Evolutionary conservation across 202 grass and related monocot genomes (phyloP).

Genomic region (Panicum virgatum): DNA sequence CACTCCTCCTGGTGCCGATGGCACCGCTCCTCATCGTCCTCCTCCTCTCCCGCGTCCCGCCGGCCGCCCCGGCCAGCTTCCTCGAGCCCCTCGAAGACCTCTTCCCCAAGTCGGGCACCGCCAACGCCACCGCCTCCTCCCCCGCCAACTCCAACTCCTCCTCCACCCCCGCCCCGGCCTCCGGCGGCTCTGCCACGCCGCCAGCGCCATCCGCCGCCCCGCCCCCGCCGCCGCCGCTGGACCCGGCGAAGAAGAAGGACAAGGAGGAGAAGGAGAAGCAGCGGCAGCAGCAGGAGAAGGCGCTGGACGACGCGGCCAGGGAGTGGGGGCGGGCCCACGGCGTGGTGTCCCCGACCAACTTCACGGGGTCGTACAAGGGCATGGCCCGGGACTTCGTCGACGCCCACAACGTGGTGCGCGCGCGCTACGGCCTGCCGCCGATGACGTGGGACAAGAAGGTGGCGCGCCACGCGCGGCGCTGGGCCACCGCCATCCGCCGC

Average conservation of each 20-base stretch:
- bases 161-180: too few relatives aligned
- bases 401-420: constrained; percentile 42
- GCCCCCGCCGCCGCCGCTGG: neutral
- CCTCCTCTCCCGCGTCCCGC: neutral
- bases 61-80: neutral
- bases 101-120: neutral
- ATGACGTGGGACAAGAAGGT: constrained; percentile 35
- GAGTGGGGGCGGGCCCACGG: neutral
- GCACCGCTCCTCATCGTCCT: neutral
- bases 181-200: neutral
- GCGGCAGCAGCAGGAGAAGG: neutral
- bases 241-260: neutral
- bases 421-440: constrained; percentile 27
- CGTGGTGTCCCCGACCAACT: neutral
- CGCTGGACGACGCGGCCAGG: neutral
- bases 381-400: constrained; percentile 34
- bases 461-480: constrained; percentile 38
- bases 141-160: neutral
- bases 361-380: constrained; percentile 36
- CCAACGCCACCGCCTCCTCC: neutral
- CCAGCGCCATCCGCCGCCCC: neutral
- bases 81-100: neutral
- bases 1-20: neutral
- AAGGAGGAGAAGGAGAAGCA: neutral
- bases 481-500: constrained; percentile 35